Evolutionary conservation across 805 yeast species (phyloP).

Genomic region (Ogataea methylovora): DNA sequence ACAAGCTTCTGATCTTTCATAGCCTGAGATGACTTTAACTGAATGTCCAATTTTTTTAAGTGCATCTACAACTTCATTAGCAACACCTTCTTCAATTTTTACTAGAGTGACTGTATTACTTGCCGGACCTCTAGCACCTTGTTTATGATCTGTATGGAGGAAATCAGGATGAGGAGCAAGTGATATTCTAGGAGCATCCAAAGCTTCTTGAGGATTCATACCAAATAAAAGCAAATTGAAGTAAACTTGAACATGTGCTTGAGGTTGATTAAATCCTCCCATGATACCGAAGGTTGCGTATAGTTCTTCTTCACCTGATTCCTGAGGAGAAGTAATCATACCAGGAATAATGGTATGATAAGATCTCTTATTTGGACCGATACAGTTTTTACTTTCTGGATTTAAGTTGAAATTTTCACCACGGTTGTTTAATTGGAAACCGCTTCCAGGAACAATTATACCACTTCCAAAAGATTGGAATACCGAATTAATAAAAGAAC

Average conservation of each 20-base stretch:
- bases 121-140: constrained; percentile 60
- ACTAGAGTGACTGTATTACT: constrained; percentile 52
- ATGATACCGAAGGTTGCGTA: constrained; percentile 72
- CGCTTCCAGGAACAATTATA: constrained; percentile 54
- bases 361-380: constrained; percentile 66
- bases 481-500: constrained; percentile 73
- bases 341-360: constrained; percentile 85
- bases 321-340: constrained; percentile 47
- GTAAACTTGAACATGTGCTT: constrained; percentile 74
- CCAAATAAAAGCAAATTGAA: constrained; percentile 58
- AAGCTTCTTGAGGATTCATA: constrained; percentile 61
- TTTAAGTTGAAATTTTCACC: constrained; percentile 68
- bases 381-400: constrained; percentile 47
- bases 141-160: constrained; percentile 39
- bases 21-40: constrained; percentile 35
- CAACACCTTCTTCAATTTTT: constrained; percentile 58
- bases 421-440: constrained; percentile 68
- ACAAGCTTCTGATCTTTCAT: constrained; percentile 23
- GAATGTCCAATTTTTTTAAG: constrained; percentile 52
- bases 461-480: constrained; percentile 65
- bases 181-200: constrained; percentile 71
- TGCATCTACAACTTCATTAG: constrained; percentile 34
- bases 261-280: constrained; percentile 88
- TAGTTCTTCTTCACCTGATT: constrained; percentile 29
- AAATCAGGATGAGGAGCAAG: constrained; percentile 43